phyloP scores from a whole-genome alignment of 176 grass and related monocot genomes.

The Phragmites australis region DNA sequence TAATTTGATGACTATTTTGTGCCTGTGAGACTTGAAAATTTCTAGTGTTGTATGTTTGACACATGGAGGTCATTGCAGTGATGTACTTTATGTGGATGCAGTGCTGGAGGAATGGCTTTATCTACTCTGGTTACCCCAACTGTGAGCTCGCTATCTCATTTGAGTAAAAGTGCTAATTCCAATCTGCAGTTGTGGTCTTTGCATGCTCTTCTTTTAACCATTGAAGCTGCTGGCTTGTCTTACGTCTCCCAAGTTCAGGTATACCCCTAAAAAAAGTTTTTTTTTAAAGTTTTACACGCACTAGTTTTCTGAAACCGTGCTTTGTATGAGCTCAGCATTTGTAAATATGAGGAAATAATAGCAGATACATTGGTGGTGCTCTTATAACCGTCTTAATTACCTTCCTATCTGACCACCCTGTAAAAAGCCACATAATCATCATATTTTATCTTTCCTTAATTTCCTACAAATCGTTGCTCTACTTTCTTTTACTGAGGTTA shows the following conservation, averaged over 20 bases:
- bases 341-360: not conserved
- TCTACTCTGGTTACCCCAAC: slow-evolving; percentile 83
- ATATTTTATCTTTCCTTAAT: slow-evolving; percentile 14
- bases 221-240: slow-evolving; percentile 97
- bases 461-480: not conserved
- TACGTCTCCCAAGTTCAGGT: slow-evolving; percentile 96
- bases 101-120: slow-evolving; percentile 94
- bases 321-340: not conserved
- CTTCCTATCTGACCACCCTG: not conserved
- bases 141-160: slow-evolving; percentile 75
- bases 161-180: slow-evolving; percentile 83
- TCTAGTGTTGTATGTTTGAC: slow-evolving; percentile 14
- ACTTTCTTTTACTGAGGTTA: not conserved
- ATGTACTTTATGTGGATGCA: slow-evolving; percentile 56
- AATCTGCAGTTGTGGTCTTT: slow-evolving; percentile 91
- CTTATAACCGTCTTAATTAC: slow-evolving; percentile 19
- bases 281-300: not conserved
- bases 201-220: slow-evolving; percentile 96
- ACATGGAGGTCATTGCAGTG: slow-evolving; percentile 20
- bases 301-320: slow-evolving; percentile 1
- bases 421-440: not conserved
- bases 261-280: slow-evolving; percentile 40
- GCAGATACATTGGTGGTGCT: not conserved
- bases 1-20: not conserved
- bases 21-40: not conserved